A percentile compares a stretch with the other conserved stretches of the same genome.
phyloP scores from a whole-genome alignment of 1,284 basidiomycete genomes.

The Phylloporus sp. region DNA sequence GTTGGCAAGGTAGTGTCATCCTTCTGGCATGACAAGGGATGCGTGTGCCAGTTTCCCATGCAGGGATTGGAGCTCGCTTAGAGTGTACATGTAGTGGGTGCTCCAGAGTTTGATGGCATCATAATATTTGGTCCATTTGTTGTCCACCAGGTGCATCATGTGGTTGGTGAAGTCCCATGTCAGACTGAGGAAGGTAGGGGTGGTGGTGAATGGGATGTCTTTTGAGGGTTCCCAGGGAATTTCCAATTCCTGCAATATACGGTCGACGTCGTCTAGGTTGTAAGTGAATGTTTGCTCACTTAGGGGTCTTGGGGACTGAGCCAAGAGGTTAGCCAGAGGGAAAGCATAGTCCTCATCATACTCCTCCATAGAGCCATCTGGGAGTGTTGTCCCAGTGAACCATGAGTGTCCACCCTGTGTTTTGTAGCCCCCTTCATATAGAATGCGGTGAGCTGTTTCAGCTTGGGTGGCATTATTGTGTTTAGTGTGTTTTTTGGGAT shows the following conservation, averaged over 20 bases:
- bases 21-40: background rate
- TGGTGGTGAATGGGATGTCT: background rate
- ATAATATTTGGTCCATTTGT: background rate
- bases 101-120: background rate
- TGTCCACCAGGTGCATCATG: background rate
- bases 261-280: background rate
- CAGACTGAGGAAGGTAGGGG: background rate
- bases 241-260: background rate
- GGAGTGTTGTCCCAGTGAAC: background rate
- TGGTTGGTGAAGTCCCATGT: background rate
- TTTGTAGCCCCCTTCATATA: background rate
- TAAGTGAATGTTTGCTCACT: background rate
- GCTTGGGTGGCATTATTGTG: no score
- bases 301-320: background rate
- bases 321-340: background rate
- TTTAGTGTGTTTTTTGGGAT: background rate
- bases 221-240: conserved; percentile 5
- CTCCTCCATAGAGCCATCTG: background rate
- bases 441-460: no score
- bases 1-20: background rate
- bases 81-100: background rate
- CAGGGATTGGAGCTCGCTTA: background rate
- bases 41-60: conserved; percentile 10
- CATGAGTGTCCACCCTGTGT: conserved; percentile 6
- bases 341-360: conserved; percentile 5